Evolutionary conservation across 1,284 basidiomycete species (phyloP), one percentile per base, ranked within the genome.

Genomic region (Naganishia sp.): DNA sequence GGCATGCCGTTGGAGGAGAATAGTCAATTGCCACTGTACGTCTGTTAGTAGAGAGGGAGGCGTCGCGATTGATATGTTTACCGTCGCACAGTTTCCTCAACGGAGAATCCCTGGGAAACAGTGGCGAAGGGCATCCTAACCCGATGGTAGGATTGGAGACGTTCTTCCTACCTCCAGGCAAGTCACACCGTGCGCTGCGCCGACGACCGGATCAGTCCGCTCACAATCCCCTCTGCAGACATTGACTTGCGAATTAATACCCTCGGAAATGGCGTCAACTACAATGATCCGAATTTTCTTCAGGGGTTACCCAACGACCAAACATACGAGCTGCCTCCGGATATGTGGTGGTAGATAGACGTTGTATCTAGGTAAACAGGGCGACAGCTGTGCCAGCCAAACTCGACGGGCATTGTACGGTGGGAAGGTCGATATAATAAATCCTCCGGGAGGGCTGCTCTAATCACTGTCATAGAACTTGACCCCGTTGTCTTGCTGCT

Each of bases 391-490:
- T 15, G 9, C 21, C 28, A 5, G 45, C 45, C 15, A 16, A 9
- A n/a, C n/a, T 23, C 45, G 45, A n/a, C 23, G 45, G 16, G 2
- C 45, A n/a, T 18, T 46, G 18, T 46, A n/a, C 18, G 9, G 45
- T n/a, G 45, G 18, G 45, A 18, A 18, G 11, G 45, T 46, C 45
- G 45, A 23, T 46, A 65, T 56, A 31, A 53, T 64, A 50, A 55
- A 57, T 46, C 64, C 13, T 46, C 64, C 13, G 44, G 45, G 39
- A 42, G n/a, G 18, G 45, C 48, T 70, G 61, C 53, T 66, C 67
- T 64, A 92, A 77, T 92, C 90, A 72, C 89, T 91, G 75, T 92
- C 90, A 74, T 90, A 92, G 75, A 91, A 90, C 65, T 85, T 84
- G 63, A 88, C 68, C 33, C 65, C 79, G 49, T 81, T 79, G 44